A percentile compares a stretch with the other conserved stretches of the same genome.
These are phyloP conservation scores for Pseudonectria foliicola DNA, from an alignment of 2,329 filamentous ascomycete species.

Conservation along the genomic window DNA sequence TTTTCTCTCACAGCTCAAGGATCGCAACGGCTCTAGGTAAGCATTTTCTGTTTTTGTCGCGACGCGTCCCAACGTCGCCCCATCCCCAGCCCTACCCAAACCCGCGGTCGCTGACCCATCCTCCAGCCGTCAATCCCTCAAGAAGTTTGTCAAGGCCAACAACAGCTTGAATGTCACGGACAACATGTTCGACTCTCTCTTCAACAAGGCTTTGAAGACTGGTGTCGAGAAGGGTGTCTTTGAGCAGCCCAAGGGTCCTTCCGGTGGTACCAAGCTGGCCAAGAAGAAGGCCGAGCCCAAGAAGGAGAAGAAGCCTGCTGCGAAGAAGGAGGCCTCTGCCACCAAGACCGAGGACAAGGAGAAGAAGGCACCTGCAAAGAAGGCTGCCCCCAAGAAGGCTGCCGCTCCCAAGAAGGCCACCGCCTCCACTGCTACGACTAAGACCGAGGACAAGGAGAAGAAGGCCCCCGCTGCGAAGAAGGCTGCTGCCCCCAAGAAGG, in stretches of 20 bases:
- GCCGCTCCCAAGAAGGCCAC: conserved; percentile 22
- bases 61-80: conserved; percentile 5
- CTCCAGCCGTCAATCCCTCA: conserved; percentile 49
- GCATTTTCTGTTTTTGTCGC: conserved; percentile 5
- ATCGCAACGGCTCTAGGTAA: conserved; percentile 49
- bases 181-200: conserved; percentile 61
- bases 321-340: conserved; percentile 24
- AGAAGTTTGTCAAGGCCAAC: conserved; percentile 54
- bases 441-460: too few relatives aligned
- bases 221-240: conserved; percentile 86
- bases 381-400: conserved; percentile 26
- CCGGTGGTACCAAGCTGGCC: conserved; percentile 85
- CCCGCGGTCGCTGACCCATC: conserved; percentile 8
- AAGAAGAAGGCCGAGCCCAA: conserved; percentile 57
- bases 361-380: conserved; percentile 28
- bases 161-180: conserved; percentile 41
- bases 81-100: conserved; percentile 2
- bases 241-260: conserved; percentile 83
- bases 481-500: conserved; percentile 12
- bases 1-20: conserved; percentile 45
- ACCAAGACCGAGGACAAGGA: conserved; percentile 28
- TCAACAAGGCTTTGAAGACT: conserved; percentile 76
- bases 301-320: conserved; percentile 29
- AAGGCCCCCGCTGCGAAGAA: too few relatives aligned
- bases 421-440: conserved; percentile 26